Evolutionary conservation across 2,329 filamentous ascomycete genomes (phyloP).

Genomic region (Xylariaceae sp.): DNA sequence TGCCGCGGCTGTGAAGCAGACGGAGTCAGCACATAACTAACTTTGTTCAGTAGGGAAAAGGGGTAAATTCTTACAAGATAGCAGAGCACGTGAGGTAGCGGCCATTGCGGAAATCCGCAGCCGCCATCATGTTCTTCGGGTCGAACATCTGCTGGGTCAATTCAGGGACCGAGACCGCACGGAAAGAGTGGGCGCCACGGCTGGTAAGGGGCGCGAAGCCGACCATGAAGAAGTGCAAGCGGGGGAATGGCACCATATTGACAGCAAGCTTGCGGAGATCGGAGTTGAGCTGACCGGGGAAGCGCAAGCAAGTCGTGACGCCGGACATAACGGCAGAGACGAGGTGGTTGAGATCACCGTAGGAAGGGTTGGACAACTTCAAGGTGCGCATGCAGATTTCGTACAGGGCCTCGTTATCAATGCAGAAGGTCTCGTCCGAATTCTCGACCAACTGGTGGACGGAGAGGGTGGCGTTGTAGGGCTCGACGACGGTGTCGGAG

Average conservation of each 20-base stretch:
- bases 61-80: conserved; percentile 67
- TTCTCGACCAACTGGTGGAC: conserved; percentile 99
- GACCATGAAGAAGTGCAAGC: conserved; percentile 99
- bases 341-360: conserved; percentile 98
- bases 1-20: conserved; percentile 66
- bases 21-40: conserved; percentile 22
- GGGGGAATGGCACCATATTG: conserved; percentile 99
- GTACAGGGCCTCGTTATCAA: conserved; percentile 99
- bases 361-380: conserved; percentile 97
- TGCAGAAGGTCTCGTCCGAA: conserved; percentile 99
- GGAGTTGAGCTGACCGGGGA: conserved; percentile 99
- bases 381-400: conserved; percentile 99
- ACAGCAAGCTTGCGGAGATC: conserved; percentile 98
- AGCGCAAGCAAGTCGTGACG: conserved; percentile 96
- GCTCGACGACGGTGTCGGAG: conserved; percentile 98
- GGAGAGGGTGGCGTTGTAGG: conserved; percentile 98
- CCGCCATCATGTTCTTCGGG: conserved; percentile 99
- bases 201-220: conserved; percentile 98
- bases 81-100: conserved; percentile 99
- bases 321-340: conserved; percentile 99
- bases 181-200: conserved; percentile 88
- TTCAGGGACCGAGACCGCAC: conserved; percentile 93
- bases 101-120: conserved; percentile 98
- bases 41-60: not conserved
- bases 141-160: conserved; percentile 99